These are phyloP conservation scores for Cryptococcus hybrid DNA, from an alignment of 1,284 basidiomycete species.

Conservation along the genomic window DNA sequence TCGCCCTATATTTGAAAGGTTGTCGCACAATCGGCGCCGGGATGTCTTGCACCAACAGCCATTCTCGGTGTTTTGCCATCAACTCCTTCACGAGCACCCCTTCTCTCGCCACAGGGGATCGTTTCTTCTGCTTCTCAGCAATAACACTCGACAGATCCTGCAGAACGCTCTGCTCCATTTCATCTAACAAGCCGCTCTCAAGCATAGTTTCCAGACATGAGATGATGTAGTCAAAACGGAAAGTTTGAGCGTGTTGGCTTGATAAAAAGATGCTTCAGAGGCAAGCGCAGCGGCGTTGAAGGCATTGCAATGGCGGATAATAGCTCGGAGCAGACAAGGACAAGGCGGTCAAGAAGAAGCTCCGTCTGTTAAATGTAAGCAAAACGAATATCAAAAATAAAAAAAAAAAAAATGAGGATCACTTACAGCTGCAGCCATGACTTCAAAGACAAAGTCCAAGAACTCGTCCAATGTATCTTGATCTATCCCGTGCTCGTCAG, in stretches of 20 bases:
- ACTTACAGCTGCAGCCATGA: constrained; percentile 78
- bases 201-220: constrained; percentile 86
- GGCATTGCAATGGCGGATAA: constrained; percentile 68
- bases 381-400: neutral
- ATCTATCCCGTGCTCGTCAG: constrained; percentile 52
- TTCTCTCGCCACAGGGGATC: constrained; percentile 66
- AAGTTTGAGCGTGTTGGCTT: constrained; percentile 67
- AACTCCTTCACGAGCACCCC: constrained; percentile 59
- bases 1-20: constrained; percentile 47
- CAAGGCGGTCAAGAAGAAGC: constrained; percentile 78
- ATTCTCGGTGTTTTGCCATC: constrained; percentile 67
- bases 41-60: constrained; percentile 78
- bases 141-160: constrained; percentile 66
- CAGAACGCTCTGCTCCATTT: constrained; percentile 65
- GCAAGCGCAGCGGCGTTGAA: constrained; percentile 80
- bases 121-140: constrained; percentile 62
- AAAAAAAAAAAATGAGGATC: neutral
- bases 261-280: constrained; percentile 75
- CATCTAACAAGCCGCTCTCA: constrained; percentile 73
- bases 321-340: constrained; percentile 76
- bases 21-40: constrained; percentile 62
- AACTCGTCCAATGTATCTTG: constrained; percentile 71
- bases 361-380: constrained; percentile 64
- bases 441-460: constrained; percentile 82
- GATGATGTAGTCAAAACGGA: constrained; percentile 75